A percentile compares a stretch with the other conserved stretches of the same genome.
Conservation (phyloP, 352 stramenopile genomes). For the Vaucheria bursata region DNA sequence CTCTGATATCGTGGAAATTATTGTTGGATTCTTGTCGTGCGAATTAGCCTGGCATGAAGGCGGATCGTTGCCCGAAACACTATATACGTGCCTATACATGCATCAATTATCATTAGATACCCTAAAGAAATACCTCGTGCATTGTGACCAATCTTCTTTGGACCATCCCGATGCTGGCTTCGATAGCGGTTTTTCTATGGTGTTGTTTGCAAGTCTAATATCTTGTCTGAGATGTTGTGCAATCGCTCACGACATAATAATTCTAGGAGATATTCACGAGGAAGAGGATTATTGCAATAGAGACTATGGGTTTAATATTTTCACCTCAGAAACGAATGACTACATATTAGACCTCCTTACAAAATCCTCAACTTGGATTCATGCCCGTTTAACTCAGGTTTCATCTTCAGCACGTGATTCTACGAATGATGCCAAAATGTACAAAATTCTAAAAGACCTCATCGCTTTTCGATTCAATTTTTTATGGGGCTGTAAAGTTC, state of each 20-base stretch:
- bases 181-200: constrained; percentile 16
- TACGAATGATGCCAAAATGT: neutral
- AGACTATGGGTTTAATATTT: constrained; percentile 57
- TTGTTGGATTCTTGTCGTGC: constrained; percentile 31
- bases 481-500: no score
- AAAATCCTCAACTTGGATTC: neutral
- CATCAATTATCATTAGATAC: constrained; percentile 51
- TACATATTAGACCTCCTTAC: constrained; percentile 19
- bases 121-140: constrained; percentile 12
- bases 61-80: constrained; percentile 68
- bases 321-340: constrained; percentile 15
- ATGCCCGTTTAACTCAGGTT: neutral
- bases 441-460: no score
- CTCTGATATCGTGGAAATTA: neutral
- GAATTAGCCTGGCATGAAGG: constrained; percentile 67
- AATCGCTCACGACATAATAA: constrained; percentile 63
- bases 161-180: neutral
- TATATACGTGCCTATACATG: constrained; percentile 74
- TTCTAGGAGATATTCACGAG: constrained; percentile 77
- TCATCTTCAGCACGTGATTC: neutral
- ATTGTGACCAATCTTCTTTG: neutral
- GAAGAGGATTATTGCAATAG: constrained; percentile 75
- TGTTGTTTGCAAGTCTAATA: constrained; percentile 27
- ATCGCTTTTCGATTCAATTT: no score
- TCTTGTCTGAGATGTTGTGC: constrained; percentile 60